Evolutionary conservation across 148 eudicot genomes (phyloP).

Genomic region (Silene latifolia): DNA sequence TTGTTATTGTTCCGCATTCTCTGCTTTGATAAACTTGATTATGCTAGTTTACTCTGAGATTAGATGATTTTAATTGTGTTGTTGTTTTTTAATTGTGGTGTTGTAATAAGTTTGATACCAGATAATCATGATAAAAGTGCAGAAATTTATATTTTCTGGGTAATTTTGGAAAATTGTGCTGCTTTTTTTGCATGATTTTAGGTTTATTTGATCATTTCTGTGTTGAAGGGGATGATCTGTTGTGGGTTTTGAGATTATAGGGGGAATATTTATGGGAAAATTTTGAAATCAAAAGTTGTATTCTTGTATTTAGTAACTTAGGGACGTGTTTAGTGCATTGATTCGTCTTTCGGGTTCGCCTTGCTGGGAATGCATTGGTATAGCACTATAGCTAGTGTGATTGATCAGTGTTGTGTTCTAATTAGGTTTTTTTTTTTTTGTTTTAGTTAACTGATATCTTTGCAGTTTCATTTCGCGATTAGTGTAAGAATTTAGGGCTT

Average conservation of each 20-base stretch:
- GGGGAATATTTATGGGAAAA: too few species aligned
- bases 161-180: background rate
- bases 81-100: background rate
- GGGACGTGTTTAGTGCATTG: background rate
- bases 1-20: too few species aligned
- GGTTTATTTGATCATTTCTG: background rate
- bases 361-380: background rate
- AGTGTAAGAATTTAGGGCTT: background rate
- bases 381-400: background rate
- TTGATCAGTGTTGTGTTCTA: background rate
- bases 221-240: background rate
- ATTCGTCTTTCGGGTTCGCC: background rate
- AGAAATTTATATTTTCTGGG: too few species aligned
- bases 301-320: background rate
- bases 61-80: background rate
- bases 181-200: background rate
- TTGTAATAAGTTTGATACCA: background rate
- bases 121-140: too few species aligned
- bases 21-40: too few species aligned
- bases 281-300: background rate
- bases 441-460: too few species aligned
- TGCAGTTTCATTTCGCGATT: too few species aligned
- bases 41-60: too few species aligned
- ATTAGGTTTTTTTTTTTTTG: too few species aligned
- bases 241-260: background rate